A percentile compares a stretch with the other conserved stretches of the same genome.
phyloP scores from a whole-genome alignment of 176 grass and related monocot species.

The Aechmea fasciata region DNA sequence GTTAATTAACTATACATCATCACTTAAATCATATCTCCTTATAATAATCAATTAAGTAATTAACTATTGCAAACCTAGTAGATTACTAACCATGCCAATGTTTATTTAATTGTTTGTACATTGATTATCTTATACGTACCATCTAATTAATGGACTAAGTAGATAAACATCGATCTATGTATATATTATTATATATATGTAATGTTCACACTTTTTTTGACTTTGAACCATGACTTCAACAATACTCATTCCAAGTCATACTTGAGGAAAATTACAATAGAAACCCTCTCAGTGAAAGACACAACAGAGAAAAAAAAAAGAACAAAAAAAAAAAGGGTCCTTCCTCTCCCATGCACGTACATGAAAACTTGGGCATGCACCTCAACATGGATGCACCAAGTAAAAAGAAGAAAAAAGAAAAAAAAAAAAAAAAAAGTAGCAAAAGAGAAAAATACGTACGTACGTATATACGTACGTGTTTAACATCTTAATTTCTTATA shows the following conservation, averaged over 20 bases:
- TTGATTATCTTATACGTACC: too few relatives aligned
- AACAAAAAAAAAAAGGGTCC: background rate
- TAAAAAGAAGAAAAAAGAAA: too few relatives aligned
- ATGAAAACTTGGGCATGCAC: background rate
- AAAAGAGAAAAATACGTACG: too few relatives aligned
- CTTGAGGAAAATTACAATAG: conserved; percentile 9
- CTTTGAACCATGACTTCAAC: background rate
- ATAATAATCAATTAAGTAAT: too few relatives aligned
- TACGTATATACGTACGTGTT: too few relatives aligned
- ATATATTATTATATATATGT: background rate
- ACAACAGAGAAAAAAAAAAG: conserved; percentile 3
- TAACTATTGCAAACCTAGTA: too few relatives aligned
- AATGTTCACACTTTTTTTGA: background rate
- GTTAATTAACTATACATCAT: too few relatives aligned
- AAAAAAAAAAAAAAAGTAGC: background rate
- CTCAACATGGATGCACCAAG: background rate
- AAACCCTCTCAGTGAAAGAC: background rate
- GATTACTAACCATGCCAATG: too few relatives aligned
- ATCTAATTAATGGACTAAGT: too few relatives aligned
- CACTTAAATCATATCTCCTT: too few relatives aligned
- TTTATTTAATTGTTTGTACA: too few relatives aligned
- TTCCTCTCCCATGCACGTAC: too few relatives aligned
- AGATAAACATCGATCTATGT: background rate
- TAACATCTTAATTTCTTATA: background rate
- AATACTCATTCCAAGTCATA: background rate